Conservation (phyloP, 768 basidiomycete species). For the Mycena latifolia region DNA sequence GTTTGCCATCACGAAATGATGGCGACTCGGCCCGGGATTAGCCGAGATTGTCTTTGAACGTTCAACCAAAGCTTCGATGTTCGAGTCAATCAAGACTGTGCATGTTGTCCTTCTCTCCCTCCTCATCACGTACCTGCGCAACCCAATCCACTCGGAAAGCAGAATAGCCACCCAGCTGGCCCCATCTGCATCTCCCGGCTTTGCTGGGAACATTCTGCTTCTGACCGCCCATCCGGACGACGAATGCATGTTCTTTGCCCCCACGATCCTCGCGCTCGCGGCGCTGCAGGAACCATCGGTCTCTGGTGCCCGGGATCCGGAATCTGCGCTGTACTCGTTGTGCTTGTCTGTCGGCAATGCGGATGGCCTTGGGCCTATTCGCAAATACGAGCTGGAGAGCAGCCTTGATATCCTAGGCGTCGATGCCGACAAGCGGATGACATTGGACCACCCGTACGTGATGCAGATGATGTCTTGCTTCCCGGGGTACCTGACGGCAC, state of each 20-base stretch:
- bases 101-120: conserved; percentile 46
- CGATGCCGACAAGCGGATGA: conserved; percentile 60
- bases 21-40: too few relatives aligned
- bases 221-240: conserved; percentile 96
- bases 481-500: conserved; percentile 18
- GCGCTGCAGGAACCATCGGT: conserved; percentile 28
- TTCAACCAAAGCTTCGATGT: conserved; percentile 4
- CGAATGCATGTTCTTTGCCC: conserved; percentile 94
- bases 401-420: conserved; percentile 82
- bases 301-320: conserved; percentile 2
- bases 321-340: conserved; percentile 64
- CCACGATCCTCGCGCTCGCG: conserved; percentile 75
- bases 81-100: conserved; percentile 34
- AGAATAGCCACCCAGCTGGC: conserved; percentile 33
- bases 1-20: too few relatives aligned
- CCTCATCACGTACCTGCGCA: conserved; percentile 46
- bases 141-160: conserved; percentile 46
- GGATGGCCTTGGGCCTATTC: conserved; percentile 75
- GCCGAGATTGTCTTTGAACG: too few relatives aligned
- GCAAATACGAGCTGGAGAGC: conserved; percentile 68
- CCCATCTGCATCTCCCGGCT: conserved; percentile 21
- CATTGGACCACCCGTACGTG: conserved; percentile 81
- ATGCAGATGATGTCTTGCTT: neutral
- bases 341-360: conserved; percentile 87
- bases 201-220: conserved; percentile 61